Evolutionary conservation across 2,329 filamentous ascomycete species (phyloP).

Genomic region (Raffaelea ambrosiae): DNA sequence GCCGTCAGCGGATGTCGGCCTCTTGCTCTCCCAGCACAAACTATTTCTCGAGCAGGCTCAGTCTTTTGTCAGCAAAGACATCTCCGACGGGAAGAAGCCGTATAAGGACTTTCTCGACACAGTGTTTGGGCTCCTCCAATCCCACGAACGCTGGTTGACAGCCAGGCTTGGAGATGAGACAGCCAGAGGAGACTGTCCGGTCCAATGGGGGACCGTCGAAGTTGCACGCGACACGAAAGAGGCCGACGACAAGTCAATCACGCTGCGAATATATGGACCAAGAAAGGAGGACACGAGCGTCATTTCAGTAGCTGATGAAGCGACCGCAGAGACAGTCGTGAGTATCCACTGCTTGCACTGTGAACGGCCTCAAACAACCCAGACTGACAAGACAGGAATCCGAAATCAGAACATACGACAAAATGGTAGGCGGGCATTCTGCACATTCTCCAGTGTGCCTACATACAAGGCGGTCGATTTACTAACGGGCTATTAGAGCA

Average conservation of each 20-base stretch:
- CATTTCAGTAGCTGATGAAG: not conserved
- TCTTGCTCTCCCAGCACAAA: constrained; percentile 1
- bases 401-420: constrained; percentile 3
- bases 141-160: not conserved
- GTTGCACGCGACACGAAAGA: not conserved
- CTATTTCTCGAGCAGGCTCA: constrained; percentile 2
- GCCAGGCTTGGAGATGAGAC: not conserved
- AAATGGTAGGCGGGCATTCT: constrained; percentile 3
- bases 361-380: not conserved
- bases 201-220: constrained; percentile 4
- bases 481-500: constrained; percentile 2
- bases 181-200: not conserved
- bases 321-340: not conserved
- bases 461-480: too few relatives aligned
- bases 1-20: too few relatives aligned
- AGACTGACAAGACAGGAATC: not conserved
- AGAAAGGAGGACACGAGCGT: not conserved
- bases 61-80: not conserved
- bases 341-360: too few relatives aligned
- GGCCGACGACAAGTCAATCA: too few relatives aligned
- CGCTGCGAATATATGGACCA: too few relatives aligned
- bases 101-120: not conserved
- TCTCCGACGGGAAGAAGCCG: not conserved
- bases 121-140: not conserved
- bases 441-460: too few relatives aligned